These are phyloP conservation scores for Aspergillus sp. DNA, from an alignment of 2,329 filamentous ascomycete species.

Conservation along the genomic window DNA sequence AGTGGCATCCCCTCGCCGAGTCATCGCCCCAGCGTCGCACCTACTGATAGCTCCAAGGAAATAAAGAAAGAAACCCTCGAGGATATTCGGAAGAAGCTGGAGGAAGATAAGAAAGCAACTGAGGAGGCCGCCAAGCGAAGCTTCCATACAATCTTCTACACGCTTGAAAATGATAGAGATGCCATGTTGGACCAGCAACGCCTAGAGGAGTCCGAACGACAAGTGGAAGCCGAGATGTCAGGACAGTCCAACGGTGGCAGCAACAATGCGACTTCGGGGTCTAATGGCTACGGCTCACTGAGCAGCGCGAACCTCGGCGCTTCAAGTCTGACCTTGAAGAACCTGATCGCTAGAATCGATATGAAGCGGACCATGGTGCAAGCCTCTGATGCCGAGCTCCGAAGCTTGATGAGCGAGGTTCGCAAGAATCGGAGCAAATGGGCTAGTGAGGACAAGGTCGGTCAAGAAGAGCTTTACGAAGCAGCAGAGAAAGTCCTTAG, in stretches of 20 bases:
- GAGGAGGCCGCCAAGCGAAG: slow-evolving; percentile 85
- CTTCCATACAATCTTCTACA: slow-evolving; percentile 93
- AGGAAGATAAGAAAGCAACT: slow-evolving; percentile 84
- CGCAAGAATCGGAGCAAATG: slow-evolving; percentile 98
- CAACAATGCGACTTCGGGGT: slow-evolving; percentile 47
- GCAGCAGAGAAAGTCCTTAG: slow-evolving; percentile 94
- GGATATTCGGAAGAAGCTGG: slow-evolving; percentile 86
- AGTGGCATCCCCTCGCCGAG: slow-evolving; percentile 64
- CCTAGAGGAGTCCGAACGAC: slow-evolving; percentile 91
- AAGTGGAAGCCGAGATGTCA: slow-evolving; percentile 93
- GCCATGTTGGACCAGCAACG: slow-evolving; percentile 98
- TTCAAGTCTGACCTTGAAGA: slow-evolving; percentile 92
- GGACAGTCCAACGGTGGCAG: slow-evolving; percentile 53
- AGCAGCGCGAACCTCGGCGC: slow-evolving; percentile 93
- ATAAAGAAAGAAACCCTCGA: slow-evolving; percentile 64
- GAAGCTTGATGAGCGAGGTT: slow-evolving; percentile 92
- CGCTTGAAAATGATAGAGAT: slow-evolving; percentile 87
- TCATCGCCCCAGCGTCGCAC: slow-evolving; percentile 62
- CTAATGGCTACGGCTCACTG: slow-evolving; percentile 76
- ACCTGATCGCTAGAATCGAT: slow-evolving; percentile 93
- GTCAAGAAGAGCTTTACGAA: slow-evolving; percentile 96
- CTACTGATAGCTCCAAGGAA: slow-evolving; percentile 55
- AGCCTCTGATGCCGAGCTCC: slow-evolving; percentile 87
- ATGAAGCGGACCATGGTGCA: slow-evolving; percentile 83
- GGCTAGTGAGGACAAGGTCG: slow-evolving; percentile 96